Conservation (phyloP, 495 filamentous ascomycete genomes). For the Penicillium herquei region DNA sequence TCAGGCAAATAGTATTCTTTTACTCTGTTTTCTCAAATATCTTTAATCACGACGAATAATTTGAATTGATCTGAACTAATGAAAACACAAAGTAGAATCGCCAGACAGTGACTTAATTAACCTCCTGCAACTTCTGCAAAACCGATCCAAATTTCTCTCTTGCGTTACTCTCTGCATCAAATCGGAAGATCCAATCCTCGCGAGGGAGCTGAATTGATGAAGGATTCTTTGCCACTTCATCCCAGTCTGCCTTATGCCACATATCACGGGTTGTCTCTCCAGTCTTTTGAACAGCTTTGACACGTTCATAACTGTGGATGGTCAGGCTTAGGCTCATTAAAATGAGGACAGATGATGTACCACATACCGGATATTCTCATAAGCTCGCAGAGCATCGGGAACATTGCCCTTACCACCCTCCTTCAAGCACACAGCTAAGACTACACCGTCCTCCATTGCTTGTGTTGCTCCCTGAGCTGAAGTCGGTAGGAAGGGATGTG, state of each 20-base stretch:
- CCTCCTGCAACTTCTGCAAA: conserved; percentile 1
- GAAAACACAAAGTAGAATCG: too few relatives aligned
- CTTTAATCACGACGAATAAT: too few relatives aligned
- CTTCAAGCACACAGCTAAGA: conserved; percentile 61
- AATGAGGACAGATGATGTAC: too few relatives aligned
- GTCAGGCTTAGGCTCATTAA: too few relatives aligned
- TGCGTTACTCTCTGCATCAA: conserved; percentile 55
- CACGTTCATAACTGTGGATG: conserved; percentile 51
- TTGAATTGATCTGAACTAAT: too few relatives aligned
- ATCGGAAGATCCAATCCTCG: conserved; percentile 57
- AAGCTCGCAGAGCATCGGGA: conserved; percentile 40
- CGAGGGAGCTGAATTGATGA: conserved; percentile 50
- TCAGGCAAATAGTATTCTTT: too few relatives aligned
- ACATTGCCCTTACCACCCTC: conserved; percentile 51
- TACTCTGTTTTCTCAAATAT: too few relatives aligned
- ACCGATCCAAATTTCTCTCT: conserved; percentile 49
- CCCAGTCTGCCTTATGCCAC: conserved; percentile 59
- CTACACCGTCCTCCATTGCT: conserved; percentile 70
- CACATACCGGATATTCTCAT: conserved; percentile 42
- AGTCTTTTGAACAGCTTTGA: conserved; percentile 53
- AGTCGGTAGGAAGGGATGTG: conserved; percentile 72
- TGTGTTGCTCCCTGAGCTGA: conserved; percentile 70
- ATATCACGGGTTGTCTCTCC: conserved; percentile 56
- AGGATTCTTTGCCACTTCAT: conserved; percentile 55
- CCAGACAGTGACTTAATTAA: not conserved